Evolutionary conservation across 2,329 filamentous ascomycete species (phyloP).

Genomic region (Plectosphaerella sp.): DNA sequence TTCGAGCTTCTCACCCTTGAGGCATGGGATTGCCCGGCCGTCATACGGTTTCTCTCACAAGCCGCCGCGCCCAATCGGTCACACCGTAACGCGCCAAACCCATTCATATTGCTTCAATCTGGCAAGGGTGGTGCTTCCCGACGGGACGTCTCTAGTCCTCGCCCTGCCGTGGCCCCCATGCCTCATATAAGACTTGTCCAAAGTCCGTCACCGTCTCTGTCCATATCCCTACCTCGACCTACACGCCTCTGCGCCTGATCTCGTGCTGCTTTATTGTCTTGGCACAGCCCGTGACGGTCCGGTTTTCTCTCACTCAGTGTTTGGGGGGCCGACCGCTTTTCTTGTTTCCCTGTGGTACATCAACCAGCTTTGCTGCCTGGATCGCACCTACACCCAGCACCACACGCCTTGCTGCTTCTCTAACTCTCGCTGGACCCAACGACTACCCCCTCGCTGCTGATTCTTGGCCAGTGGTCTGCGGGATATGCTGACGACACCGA

Average conservation of each 20-base stretch:
- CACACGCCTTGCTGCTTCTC: too few species aligned
- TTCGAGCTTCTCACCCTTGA: not conserved
- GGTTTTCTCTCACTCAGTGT: not conserved
- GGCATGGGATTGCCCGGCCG: not conserved
- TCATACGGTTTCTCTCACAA: not conserved
- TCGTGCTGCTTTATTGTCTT: not conserved
- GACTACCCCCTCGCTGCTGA: too few species aligned
- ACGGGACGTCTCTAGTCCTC: conserved; percentile 3
- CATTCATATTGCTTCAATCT: conserved; percentile 13
- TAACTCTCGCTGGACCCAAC: too few species aligned
- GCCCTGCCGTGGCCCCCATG: not conserved
- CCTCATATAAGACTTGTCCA: conserved; percentile 14
- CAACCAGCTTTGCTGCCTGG: too few species aligned
- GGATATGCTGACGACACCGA: too few species aligned
- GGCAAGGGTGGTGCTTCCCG: conserved; percentile 21
- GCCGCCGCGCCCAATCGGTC: not conserved
- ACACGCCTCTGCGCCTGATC: not conserved
- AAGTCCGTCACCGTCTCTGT: conserved; percentile 8
- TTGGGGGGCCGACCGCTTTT: not conserved
- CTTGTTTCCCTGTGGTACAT: not conserved
- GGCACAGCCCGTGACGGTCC: not conserved
- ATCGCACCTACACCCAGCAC: too few species aligned
- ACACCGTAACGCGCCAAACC: not conserved
- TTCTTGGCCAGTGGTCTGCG: too few species aligned
- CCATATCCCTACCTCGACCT: conserved; percentile 1